Base-by-base conservation (phyloP, 2,329 filamentous ascomycete species). In the Exophiala xenobiotica region DNA sequence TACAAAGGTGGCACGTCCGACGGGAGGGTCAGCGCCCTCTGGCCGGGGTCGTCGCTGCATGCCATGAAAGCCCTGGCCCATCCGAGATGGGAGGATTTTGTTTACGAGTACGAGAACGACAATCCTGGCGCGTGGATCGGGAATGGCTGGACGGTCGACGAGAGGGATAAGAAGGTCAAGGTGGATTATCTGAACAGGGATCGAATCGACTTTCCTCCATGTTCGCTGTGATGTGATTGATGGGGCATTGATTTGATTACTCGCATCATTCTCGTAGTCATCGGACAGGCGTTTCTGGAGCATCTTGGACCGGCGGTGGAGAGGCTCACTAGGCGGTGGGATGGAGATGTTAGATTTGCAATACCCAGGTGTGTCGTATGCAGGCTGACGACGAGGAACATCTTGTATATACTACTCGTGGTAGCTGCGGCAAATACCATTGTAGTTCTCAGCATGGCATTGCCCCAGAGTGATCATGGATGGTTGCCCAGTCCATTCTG, bases 91-190 rank as follows among this genome's bases (percentile, higher is more conserved):
- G 74, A 78, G 58, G 75, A 78, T 55, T 77, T 74, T 51, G 66
- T 75, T 2, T 68, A 76, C 38, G 60, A 59, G 35, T 74, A 75
- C 49, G 64, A 66, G 20, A 69, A 67, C 14, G 58, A 60, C 14
- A 77, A 78, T 56, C 64, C 68, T 3, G 76, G 71, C 55, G 56
- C 68, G n/a, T 77, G 75, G 60, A 71, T 78, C 68, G 75, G 74
- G 0, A 75, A 77, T 61, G 74, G 75, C 0, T 70, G 71, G 57
- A 73, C 71, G 4, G 44, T 49, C 14, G 54, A 41, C 5, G 51
- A 54, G 35, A 49, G 24, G 33, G 31, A 41, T n/a, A 46, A 46
- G 42, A 46, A 43, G 39, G 44, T 48, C 27, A 44, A 39, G 18
- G 44, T 48, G 24, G 31, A 53, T 29, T 53, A 53, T 14, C 23